phyloP scores from a whole-genome alignment of 2,329 filamentous ascomycete genomes.

The Geosmithia flava region DNA sequence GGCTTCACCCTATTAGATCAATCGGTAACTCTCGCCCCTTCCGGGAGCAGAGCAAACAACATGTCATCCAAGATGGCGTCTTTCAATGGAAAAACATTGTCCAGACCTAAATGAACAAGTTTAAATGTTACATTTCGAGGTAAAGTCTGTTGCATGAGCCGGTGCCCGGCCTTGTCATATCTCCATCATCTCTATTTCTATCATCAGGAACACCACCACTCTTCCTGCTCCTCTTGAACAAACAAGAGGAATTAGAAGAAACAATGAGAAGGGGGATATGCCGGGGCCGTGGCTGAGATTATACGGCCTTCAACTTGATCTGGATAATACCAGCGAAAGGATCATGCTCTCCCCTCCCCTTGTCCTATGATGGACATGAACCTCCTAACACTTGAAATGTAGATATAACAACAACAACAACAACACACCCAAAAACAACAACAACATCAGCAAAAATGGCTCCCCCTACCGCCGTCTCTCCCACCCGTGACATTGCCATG shows the following conservation, averaged over 20 bases:
- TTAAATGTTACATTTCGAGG: conserved; percentile 15
- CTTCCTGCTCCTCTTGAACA: background rate
- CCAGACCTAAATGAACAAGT: conserved; percentile 16
- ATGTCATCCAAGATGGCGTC: conserved; percentile 1
- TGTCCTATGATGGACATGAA: background rate
- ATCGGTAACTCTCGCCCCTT: background rate
- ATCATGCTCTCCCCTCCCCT: conserved; percentile 63
- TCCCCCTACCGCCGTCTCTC: conserved; percentile 59
- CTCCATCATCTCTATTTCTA: background rate
- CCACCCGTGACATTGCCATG: conserved; percentile 37
- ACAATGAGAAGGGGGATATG: no score
- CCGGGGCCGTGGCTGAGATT: conserved; percentile 51
- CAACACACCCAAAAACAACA: no score
- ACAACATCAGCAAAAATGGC: conserved; percentile 46
- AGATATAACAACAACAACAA: conserved; percentile 5
- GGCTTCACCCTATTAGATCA: background rate
- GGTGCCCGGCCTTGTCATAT: conserved; percentile 31
- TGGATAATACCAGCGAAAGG: conserved; percentile 99
- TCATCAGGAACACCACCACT: background rate
- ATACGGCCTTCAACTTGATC: conserved; percentile 93
- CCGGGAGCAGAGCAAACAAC: background rate
- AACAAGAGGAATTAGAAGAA: background rate
- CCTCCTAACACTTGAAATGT: conserved; percentile 16
- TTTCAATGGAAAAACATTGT: conserved; percentile 13
- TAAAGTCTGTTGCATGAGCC: conserved; percentile 48